Conservation (phyloP, 1,139 yeast genomes). For the Diutina neorugosa region DNA sequence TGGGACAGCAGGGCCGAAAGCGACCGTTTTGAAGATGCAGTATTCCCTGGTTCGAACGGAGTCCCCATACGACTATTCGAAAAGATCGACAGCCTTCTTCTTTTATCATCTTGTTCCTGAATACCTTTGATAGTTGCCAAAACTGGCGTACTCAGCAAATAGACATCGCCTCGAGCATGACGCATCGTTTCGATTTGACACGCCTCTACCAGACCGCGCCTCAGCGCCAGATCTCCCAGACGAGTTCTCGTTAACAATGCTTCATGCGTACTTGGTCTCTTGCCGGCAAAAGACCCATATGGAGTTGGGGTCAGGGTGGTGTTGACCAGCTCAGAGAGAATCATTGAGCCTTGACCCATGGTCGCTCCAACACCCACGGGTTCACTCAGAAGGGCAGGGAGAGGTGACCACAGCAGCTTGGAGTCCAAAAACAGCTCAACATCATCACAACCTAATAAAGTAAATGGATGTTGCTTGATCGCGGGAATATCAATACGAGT, state of each 20-base stretch:
- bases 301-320: constrained; percentile 7
- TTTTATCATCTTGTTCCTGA: constrained; percentile 33
- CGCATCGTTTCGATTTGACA: constrained; percentile 38
- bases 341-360: constrained; percentile 13
- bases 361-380: constrained; percentile 11
- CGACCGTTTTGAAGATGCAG: background rate
- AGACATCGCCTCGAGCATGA: constrained; percentile 45
- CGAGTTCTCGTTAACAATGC: constrained; percentile 10
- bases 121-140: constrained; percentile 40
- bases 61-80: background rate
- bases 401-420: constrained; percentile 16
- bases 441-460: constrained; percentile 37
- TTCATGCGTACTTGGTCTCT: constrained; percentile 18
- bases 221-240: constrained; percentile 18
- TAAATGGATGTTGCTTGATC: constrained; percentile 74
- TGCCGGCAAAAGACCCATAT: constrained; percentile 20
- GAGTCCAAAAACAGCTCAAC: constrained; percentile 15
- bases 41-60: background rate
- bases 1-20: background rate
- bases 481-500: constrained; percentile 60
- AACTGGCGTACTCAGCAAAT: constrained; percentile 34
- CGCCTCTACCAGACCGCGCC: constrained; percentile 28
- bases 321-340: constrained; percentile 21
- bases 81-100: constrained; percentile 28
- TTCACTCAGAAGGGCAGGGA: constrained; percentile 19